Conservation (phyloP, 2,329 filamentous ascomycete genomes). For the Stachybotrys elegans region DNA sequence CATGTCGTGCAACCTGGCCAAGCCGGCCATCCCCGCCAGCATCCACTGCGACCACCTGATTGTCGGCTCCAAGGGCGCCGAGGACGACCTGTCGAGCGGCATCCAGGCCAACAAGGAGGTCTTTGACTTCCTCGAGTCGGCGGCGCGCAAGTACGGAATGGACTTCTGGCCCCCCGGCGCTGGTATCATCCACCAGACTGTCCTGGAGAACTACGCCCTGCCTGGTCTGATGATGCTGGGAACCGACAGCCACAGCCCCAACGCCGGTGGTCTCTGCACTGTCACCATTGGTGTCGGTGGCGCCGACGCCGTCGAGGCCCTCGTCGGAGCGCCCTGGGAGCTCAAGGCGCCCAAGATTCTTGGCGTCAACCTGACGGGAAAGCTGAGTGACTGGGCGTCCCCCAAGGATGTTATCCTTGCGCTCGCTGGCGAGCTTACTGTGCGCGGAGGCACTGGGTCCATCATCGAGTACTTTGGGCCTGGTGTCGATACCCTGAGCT, state of each 20-base stretch:
- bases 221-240: constrained; percentile 98
- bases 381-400: constrained; percentile 83
- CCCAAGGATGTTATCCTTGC: constrained; percentile 95
- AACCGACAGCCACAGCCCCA: constrained; percentile 95
- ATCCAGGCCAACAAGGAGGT: constrained; percentile 94
- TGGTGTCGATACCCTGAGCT: constrained; percentile 82
- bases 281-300: constrained; percentile 97
- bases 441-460: constrained; percentile 88
- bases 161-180: constrained; percentile 95
- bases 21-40: constrained; percentile 89
- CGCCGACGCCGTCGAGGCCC: constrained; percentile 92
- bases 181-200: constrained; percentile 95
- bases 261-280: constrained; percentile 88
- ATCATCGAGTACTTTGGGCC: constrained; percentile 93
- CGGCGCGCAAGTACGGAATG: constrained; percentile 84
- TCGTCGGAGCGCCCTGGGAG: constrained; percentile 96
- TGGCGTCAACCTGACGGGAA: constrained; percentile 77
- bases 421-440: constrained; percentile 84
- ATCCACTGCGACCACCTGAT: constrained; percentile 99
- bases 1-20: constrained; percentile 90
- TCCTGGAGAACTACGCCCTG: constrained; percentile 96
- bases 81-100: constrained; percentile 76
- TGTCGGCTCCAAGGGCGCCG: constrained; percentile 86
- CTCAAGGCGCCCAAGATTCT: constrained; percentile 89
- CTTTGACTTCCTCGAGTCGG: constrained; percentile 94